Base-by-base conservation (phyloP, 2,329 filamentous ascomycete species). In the Fusarium chlamydosporum region DNA sequence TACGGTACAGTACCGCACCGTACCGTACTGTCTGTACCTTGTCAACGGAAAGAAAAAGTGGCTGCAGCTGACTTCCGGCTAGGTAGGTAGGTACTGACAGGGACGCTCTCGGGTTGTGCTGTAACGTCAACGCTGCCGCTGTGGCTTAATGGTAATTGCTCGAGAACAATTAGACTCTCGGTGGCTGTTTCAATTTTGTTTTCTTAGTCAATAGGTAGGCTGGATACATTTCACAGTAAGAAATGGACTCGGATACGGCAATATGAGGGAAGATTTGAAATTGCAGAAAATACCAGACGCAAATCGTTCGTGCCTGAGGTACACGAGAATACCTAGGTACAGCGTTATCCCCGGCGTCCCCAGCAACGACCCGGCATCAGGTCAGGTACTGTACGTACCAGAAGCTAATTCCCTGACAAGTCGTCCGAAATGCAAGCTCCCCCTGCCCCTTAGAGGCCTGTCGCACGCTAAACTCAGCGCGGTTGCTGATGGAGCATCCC, bases 361-460 rank as follows among this genome's bases (percentile, higher is more conserved):
- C 42, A 45, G 13, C 34, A 35, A 35, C 15, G 4, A 35, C 15
- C 7, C 6, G 34, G 34, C 34, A 37, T 31, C 29, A 18, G 15
- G 31, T 26, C n/a, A 31, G n/a, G 42, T 45, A 45, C 11, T 4
- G 27, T 45, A 45, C 11, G 34, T 35, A 29, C 13, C 20, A 16
- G n/a, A 13, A 29, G 16, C 26, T 31, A 16, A 18, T 26, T 31
- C 26, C 16, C 42, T 45, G 20, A 41, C 38, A 41, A 48, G 62
- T 55, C 64, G 42, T 56, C 64, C 62, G 64, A 41, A 67, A 60
- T 38, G 43, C 54, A 68, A 61, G 60, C 23, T 45, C 34, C 47
- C 66, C 61, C 46, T 57, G 23, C 56, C 55, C 66, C 66, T 60
- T 70, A 43, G 41, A 53, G 56, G 15, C 26, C 46, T 41, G 46